Evolutionary conservation across 2,329 filamentous ascomycete species (phyloP), one percentile per base, ranked within the genome.

Genomic region (Ilyonectria robusta): DNA sequence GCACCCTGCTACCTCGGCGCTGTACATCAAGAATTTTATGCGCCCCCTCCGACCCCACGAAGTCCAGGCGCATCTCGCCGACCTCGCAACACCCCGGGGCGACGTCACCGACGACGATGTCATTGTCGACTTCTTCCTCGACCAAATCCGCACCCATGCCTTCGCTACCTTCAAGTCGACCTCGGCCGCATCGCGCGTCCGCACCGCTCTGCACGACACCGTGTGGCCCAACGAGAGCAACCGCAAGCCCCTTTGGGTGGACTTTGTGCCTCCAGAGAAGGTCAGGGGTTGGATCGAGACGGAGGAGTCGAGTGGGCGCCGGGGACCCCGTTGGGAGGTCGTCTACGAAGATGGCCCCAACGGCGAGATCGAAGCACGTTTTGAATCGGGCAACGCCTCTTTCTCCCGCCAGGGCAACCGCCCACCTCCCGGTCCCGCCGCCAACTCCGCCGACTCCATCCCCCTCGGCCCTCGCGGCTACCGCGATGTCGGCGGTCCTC

Each of bases 21-120:
- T 98, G 53, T 98, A 98, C 82, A 96, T 98, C 73, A 91, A 92
- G 79, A 92, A 97, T 75, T 89, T 98, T 61, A 95, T 97, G 89
- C 91, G 95, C 53, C 95, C 96, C 10, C 85, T 98, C 23, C 92
- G 94, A 66, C 87, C 90, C 1, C 83, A 85, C 29, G 84, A 85
- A 19, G 87, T 98, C 1, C 89, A 88, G 73, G 85, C 87, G 1
- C 90, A 98, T 76, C 85, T 98, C 5, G 78, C 88, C 48, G 83
- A 87, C 7, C 87, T 98, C 46, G 93, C 94, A 2, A 85, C 90
- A 3, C 85, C 90, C 1, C 84, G 88, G 1, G 79, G 83, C 21
- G 79, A 85, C 3, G 80, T 84, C 1, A 84, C 90, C 56, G 78
- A 87, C 6, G 84, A 88, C 40, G 81, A 89, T 13, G 57, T 77